Percentiles rank a stretch among this genome's conserved stretches.
These are phyloP conservation scores for Coffea eugenioides DNA, from an alignment of 257 asterid species.

Conservation along the genomic window DNA sequence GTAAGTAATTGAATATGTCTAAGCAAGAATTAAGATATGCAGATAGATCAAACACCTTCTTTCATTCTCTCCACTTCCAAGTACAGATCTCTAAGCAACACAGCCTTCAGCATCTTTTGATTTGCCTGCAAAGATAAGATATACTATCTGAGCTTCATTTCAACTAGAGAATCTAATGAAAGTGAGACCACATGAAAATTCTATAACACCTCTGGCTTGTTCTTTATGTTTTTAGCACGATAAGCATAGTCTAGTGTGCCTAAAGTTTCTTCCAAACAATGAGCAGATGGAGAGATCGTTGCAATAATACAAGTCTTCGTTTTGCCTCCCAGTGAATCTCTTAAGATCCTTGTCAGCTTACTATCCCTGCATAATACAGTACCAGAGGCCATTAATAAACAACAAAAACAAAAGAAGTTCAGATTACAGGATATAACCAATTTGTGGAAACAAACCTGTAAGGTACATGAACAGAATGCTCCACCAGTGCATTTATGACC, in stretches of 20 bases:
- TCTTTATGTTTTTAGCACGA: slow-evolving; percentile 84
- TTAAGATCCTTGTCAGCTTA: slow-evolving; percentile 80
- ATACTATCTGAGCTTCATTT: slow-evolving; percentile 16
- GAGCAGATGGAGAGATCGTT: slow-evolving; percentile 73
- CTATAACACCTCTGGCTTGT: slow-evolving; percentile 69
- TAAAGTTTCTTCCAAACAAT: slow-evolving; percentile 73
- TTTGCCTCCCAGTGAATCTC: slow-evolving; percentile 88
- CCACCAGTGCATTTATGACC: slow-evolving; percentile 76
- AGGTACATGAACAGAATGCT: slow-evolving; percentile 79
- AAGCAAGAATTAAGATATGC: neutral
- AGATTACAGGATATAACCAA: neutral
- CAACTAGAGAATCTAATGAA: slow-evolving; percentile 17
- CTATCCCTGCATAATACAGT: slow-evolving; percentile 56
- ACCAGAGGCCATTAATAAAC: slow-evolving; percentile 7
- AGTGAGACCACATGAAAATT: slow-evolving; percentile 11
- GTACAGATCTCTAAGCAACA: slow-evolving; percentile 73
- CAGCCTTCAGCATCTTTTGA: slow-evolving; percentile 70
- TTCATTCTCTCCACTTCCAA: slow-evolving; percentile 80
- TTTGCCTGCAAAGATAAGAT: slow-evolving; percentile 54
- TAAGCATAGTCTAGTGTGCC: slow-evolving; percentile 82
- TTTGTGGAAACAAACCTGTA: slow-evolving; percentile 52
- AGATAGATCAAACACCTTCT: slow-evolving; percentile 44
- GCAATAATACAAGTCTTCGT: slow-evolving; percentile 88
- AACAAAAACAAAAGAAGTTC: neutral
- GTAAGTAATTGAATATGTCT: neutral